phyloP scores from a whole-genome alignment of 1,139 yeast species.

The Debaryomyces coudertii region DNA sequence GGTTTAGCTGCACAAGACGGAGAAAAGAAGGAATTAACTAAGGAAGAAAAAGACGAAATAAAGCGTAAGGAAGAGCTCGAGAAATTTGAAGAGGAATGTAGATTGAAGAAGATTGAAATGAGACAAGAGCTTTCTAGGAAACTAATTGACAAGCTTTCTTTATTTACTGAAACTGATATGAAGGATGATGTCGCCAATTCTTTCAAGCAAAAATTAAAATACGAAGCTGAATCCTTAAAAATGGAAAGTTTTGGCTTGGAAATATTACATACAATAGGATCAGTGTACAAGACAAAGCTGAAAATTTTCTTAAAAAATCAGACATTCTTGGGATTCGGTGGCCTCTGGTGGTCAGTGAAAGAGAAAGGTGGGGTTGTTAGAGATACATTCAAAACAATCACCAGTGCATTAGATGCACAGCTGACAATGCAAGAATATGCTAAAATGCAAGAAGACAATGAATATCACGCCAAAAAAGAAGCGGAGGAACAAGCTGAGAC shows the following conservation, averaged over 20 bases:
- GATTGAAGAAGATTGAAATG: constrained; percentile 70
- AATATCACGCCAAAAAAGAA: constrained; percentile 47
- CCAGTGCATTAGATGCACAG: constrained; percentile 90
- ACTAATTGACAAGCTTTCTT: constrained; percentile 65
- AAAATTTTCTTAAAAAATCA: constrained; percentile 61
- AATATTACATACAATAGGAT: constrained; percentile 84
- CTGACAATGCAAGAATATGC: constrained; percentile 82
- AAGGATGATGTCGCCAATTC: constrained; percentile 67
- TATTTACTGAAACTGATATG: constrained; percentile 84
- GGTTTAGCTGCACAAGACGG: constrained; percentile 23
- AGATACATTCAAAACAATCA: constrained; percentile 84
- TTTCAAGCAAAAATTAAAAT: constrained; percentile 68
- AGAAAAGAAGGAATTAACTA: constrained; percentile 23
- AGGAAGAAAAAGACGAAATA: constrained; percentile 51
- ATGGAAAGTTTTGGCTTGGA: constrained; percentile 95
- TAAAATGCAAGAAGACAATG: constrained; percentile 65
- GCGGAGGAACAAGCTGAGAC: constrained; percentile 32
- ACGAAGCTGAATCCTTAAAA: constrained; percentile 86
- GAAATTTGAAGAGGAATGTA: constrained; percentile 78
- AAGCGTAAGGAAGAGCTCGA: constrained; percentile 66
- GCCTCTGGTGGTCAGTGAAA: constrained; percentile 79
- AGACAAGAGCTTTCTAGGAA: constrained; percentile 65
- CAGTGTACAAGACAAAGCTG: constrained; percentile 72
- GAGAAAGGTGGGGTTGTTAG: constrained; percentile 85
- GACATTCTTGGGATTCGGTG: constrained; percentile 79